Evolutionary conservation across 805 yeast genomes (phyloP), one percentile per base, ranked within the genome.

Genomic region (Barnettozyma botsteinii): DNA sequence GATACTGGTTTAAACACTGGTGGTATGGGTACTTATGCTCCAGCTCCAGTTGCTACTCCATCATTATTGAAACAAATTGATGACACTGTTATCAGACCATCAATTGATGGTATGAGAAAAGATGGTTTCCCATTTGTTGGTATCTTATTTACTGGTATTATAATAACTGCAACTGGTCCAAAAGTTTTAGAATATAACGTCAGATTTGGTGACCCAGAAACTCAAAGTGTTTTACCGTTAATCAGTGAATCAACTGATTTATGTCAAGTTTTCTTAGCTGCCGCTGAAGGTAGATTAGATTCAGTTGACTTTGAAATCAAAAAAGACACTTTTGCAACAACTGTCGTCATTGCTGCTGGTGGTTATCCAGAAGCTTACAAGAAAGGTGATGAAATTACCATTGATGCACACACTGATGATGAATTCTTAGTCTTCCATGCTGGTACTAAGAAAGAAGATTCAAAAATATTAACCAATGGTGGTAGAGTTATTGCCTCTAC

Each of bases 11-110:
- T 91, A 47, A 93, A 93, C 67, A 93, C 99, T 28, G 99, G 99
- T 52, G 99, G 99, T 48, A 93, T 93, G 99, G 99, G 99, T 49
- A 95, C 98, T 7, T 93, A 93, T 58, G 93, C 98, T 7, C 99
- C 99, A 24, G 95, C 98, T 10, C 98, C 98, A 41, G 72, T 87
- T 47, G 98, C 94, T 15, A 86, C 97, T 15, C 79, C 86, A 2
- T 70, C 73, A 19, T 60, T 93, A 27, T 63, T 89, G 54, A 66
- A 72, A 46, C 70, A 79, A 62, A 88, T 93, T 58, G 79, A 88
- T 56, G 67, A 70, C 35, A 69, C 73, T n/a, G 74, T 94, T 53
- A 74, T 94, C 55, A 79, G 82, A 64, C 98, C 98, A 41, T 85
- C 96, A 27, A 81, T 93, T 56, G 88, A 81, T 53, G 98, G 98